Percentiles rank a stretch among this genome's conserved stretches.
Evolutionary conservation across 2,329 filamentous ascomycete species (phyloP).

Genomic region (Monosporascus sp.): DNA sequence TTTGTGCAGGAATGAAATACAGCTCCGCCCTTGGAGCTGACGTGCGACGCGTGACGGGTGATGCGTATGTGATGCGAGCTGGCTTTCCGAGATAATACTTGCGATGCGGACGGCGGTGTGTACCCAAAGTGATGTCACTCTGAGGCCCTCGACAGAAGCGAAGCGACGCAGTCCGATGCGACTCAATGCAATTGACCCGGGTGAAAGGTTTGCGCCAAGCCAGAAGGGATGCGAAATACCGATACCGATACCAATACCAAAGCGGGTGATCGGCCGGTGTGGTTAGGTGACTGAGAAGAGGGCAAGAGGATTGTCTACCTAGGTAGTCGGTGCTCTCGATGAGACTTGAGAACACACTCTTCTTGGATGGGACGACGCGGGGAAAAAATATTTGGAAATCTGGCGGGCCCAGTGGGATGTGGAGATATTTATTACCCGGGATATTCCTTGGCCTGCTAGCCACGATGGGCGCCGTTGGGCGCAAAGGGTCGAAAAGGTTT

Average conservation of each 20-base stretch:
- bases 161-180: background rate
- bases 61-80: background rate
- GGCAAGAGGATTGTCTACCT: too few species aligned
- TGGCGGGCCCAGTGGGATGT: background rate
- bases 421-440: background rate
- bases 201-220: too few species aligned
- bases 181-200: background rate
- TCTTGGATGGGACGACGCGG: background rate
- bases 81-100: too few species aligned
- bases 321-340: too few species aligned
- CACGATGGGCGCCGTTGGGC: background rate
- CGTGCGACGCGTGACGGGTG: constrained; percentile 4
- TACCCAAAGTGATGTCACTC: background rate
- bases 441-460: background rate
- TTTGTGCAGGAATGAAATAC: constrained; percentile 10
- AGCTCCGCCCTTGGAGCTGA: constrained; percentile 4
- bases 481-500: background rate
- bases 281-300: too few species aligned
- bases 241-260: too few species aligned
- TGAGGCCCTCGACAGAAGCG: too few species aligned
- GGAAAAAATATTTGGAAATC: background rate
- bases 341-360: too few species aligned
- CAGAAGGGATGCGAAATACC: too few species aligned
- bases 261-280: too few species aligned
- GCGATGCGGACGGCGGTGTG: background rate